Percentiles rank a stretch among this genome's conserved stretches.
These are phyloP conservation scores for Sungouiozyma intestinalis DNA, from an alignment of 805 yeast species.

Conservation along the genomic window DNA sequence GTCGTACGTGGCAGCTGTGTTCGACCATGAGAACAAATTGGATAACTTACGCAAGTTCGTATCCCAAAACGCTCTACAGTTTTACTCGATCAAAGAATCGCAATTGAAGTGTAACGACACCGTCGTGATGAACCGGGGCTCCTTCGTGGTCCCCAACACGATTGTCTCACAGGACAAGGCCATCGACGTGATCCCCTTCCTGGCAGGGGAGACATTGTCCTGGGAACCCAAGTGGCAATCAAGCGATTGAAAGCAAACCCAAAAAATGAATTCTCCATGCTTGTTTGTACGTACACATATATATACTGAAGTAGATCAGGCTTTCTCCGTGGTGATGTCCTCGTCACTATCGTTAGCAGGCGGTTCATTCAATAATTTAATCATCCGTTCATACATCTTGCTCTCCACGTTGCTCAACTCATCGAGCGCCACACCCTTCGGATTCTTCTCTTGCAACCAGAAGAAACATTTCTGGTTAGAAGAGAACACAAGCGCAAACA, in stretches of 20 bases:
- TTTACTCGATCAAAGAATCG: slow-evolving; percentile 49
- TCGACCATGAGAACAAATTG: slow-evolving; percentile 54
- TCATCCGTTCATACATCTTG: slow-evolving; percentile 39
- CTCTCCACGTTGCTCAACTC: slow-evolving; percentile 50
- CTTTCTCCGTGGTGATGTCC: slow-evolving; percentile 8
- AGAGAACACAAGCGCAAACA: slow-evolving; percentile 56
- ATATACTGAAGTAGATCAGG: slow-evolving; percentile 9
- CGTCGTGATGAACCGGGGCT: slow-evolving; percentile 45
- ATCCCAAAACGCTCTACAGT: slow-evolving; percentile 56
- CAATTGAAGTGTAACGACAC: slow-evolving; percentile 38
- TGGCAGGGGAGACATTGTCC: slow-evolving; percentile 61
- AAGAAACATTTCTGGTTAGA: slow-evolving; percentile 47
- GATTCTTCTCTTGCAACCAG: slow-evolving; percentile 69
- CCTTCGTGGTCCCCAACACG: slow-evolving; percentile 47
- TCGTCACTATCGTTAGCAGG: slow-evolving; percentile 15
- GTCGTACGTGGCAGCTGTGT: slow-evolving; percentile 77
- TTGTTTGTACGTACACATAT: slow-evolving; percentile 1
- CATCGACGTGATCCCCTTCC: slow-evolving; percentile 68
- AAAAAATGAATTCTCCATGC: neutral
- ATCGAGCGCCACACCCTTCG: slow-evolving; percentile 36
- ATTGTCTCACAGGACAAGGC: slow-evolving; percentile 29
- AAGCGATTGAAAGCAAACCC: neutral
- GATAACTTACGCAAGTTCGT: slow-evolving; percentile 67
- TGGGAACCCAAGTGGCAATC: slow-evolving; percentile 68
- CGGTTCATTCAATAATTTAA: slow-evolving; percentile 35